Evolutionary conservation across 2,329 filamentous ascomycete genomes (phyloP).

Genomic region (Neospermospora avenae): DNA sequence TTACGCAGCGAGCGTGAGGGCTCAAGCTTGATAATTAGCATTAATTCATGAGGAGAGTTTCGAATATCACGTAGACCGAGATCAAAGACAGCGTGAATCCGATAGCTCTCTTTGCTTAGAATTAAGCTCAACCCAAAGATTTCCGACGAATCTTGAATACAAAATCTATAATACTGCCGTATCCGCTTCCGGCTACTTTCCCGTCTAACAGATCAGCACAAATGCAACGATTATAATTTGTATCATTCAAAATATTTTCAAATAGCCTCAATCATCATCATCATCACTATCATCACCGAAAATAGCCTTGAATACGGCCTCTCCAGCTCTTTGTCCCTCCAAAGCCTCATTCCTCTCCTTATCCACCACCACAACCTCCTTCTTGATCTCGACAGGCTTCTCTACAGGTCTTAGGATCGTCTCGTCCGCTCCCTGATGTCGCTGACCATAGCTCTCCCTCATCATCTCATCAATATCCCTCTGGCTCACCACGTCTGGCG

Average conservation of each 20-base stretch:
- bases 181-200: no score
- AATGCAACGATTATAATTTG: no score
- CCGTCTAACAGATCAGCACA: no score
- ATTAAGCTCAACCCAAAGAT: no score
- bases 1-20: no score
- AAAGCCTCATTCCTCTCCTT: slow-evolving; percentile 75
- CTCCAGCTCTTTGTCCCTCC: slow-evolving; percentile 69
- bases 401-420: not conserved
- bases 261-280: slow-evolving; percentile 23
- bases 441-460: slow-evolving; percentile 39
- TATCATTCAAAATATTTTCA: not conserved
- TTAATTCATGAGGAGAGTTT: no score
- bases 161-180: no score
- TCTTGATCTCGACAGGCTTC: slow-evolving; percentile 2
- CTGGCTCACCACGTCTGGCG: slow-evolving; percentile 49
- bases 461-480: slow-evolving; percentile 54
- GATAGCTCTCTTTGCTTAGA: no score
- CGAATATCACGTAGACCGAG: no score
- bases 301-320: slow-evolving; percentile 85
- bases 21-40: no score
- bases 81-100: no score
- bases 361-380: slow-evolving; percentile 50
- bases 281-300: slow-evolving; percentile 86
- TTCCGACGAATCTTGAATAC: no score
- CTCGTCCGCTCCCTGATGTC: slow-evolving; percentile 12